phyloP scores from a whole-genome alignment of 495 filamentous ascomycete species.

The Penicillium macrosclerotiorum region DNA sequence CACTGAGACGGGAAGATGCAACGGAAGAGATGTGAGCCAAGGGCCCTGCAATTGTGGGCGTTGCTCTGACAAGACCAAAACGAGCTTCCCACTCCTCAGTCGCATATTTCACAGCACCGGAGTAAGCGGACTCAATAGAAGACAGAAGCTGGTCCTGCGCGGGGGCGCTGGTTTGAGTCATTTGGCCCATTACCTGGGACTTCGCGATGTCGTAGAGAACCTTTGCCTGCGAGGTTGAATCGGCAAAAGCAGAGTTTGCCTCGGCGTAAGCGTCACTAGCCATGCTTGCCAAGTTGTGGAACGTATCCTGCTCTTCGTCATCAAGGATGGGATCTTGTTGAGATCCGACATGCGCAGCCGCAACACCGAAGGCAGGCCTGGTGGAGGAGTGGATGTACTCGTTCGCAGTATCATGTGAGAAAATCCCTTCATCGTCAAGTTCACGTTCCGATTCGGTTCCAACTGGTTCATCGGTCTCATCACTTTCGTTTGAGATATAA shows the following conservation, averaged over 20 bases:
- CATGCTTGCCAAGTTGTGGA: slow-evolving; percentile 49
- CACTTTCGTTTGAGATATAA: neutral
- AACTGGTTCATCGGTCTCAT: neutral
- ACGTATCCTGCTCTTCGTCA: slow-evolving; percentile 45
- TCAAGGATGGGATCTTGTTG: slow-evolving; percentile 40
- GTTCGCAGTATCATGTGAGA: neutral
- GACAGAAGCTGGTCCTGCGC: slow-evolving; percentile 60
- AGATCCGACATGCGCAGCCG: slow-evolving; percentile 20
- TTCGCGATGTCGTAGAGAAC: slow-evolving; percentile 65
- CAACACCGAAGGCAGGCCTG: slow-evolving; percentile 20
- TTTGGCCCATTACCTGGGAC: slow-evolving; percentile 60
- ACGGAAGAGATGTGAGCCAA: slow-evolving; percentile 61
- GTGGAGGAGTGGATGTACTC: slow-evolving; percentile 5
- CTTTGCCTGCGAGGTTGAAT: slow-evolving; percentile 58
- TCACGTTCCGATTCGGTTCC: neutral
- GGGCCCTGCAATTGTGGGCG: slow-evolving; percentile 43
- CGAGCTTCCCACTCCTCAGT: slow-evolving; percentile 50
- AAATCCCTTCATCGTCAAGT: neutral
- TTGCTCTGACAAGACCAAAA: slow-evolving; percentile 16
- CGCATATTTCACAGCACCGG: slow-evolving; percentile 60
- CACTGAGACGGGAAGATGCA: slow-evolving; percentile 60
- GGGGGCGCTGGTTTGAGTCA: slow-evolving; percentile 64
- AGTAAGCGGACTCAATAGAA: slow-evolving; percentile 68
- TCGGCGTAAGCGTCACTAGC: slow-evolving; percentile 51
- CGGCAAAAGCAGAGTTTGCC: slow-evolving; percentile 58